Base-by-base conservation (phyloP, 495 filamentous ascomycete species). In the Jackrogersella multiformis region DNA sequence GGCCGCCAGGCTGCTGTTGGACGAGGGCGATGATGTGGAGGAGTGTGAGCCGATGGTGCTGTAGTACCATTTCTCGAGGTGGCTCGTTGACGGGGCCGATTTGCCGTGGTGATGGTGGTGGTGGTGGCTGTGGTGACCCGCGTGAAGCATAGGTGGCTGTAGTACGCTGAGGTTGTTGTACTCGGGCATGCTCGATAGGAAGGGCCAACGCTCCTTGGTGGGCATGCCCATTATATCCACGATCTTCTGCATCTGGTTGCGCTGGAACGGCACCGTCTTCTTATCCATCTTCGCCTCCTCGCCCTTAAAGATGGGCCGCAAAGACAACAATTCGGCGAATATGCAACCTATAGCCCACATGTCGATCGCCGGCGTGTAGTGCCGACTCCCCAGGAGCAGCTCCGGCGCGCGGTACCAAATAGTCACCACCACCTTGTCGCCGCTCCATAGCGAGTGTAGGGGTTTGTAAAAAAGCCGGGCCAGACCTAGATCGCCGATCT, bases 211-310 rank as follows among this genome's bases (percentile, higher is more conserved):
- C 32, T 97, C 92, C 74, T 94, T 94, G 26, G 86, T 91, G 0
- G 96, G 95, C 70, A 94, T 77, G 38, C 95, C 95, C 76, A 98
- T 88, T 57, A 99, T 91, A 70, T 98, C 96, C 23, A 96, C 92
- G 56, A 99, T 99, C 76, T 97, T 97, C 73, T 93, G 92, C 93
- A 99, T 97, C 79, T 99, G 95, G 72, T 98, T 97, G 21, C 93
- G 88, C 77, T 99, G 95, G 73, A 99, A 99, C 0, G 95, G 95
- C 0, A 98, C 93, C 3, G 91, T 94, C 78, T 97, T 97, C 76
- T 98, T 98, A 76, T 98, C 96, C 92, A 97, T 97, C 77, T 99
- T 99, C 4, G 94, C 95, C 78, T 99, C 95, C 72, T 99, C 95
- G 4, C 95, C 95, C 71, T 99, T 99, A 82, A 99, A 99, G 48